Percentiles rank a stretch among this genome's conserved stretches.
Evolutionary conservation across 257 asterid species (phyloP).

Genomic region (Jasminum sambac): DNA sequence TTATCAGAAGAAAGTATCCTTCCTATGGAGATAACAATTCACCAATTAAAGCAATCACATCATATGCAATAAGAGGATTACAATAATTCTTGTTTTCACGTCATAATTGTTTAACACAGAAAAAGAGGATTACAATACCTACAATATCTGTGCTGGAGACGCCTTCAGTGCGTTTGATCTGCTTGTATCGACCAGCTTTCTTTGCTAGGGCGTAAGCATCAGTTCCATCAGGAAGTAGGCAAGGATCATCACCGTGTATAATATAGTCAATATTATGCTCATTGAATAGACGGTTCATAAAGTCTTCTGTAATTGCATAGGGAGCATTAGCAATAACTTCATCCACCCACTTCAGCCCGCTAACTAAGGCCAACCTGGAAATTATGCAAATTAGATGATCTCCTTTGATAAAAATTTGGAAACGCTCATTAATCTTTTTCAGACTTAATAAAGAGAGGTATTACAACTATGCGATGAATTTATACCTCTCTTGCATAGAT

Average conservation of each 20-base stretch:
- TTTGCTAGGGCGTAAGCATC: conserved; percentile 96
- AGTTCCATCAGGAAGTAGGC: conserved; percentile 93
- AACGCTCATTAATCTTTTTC: not conserved
- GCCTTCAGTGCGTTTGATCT: conserved; percentile 96
- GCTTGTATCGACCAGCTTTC: conserved; percentile 94
- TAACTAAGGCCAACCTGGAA: conserved; percentile 82
- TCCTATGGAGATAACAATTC: conserved; percentile 42
- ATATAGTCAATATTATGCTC: conserved; percentile 86
- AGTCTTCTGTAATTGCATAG: conserved; percentile 84
- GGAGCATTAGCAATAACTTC: conserved; percentile 94
- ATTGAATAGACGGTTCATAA: conserved; percentile 79
- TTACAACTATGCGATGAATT: not conserved
- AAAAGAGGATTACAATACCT: conserved; percentile 63
- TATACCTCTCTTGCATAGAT: conserved; percentile 87
- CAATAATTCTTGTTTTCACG: conserved; percentile 1
- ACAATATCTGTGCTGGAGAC: conserved; percentile 98
- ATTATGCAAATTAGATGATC: conserved; percentile 29
- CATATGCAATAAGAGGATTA: not conserved
- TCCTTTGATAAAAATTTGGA: not conserved
- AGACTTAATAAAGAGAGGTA: not conserved
- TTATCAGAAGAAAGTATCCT: conserved; percentile 68
- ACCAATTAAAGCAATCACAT: conserved; percentile 13
- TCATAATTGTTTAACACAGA: conserved; percentile 13
- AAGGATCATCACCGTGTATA: conserved; percentile 96
- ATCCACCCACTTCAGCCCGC: conserved; percentile 97